Evolutionary conservation across 257 asterid species (phyloP).

Genomic region (Nicotiana knightiana): DNA sequence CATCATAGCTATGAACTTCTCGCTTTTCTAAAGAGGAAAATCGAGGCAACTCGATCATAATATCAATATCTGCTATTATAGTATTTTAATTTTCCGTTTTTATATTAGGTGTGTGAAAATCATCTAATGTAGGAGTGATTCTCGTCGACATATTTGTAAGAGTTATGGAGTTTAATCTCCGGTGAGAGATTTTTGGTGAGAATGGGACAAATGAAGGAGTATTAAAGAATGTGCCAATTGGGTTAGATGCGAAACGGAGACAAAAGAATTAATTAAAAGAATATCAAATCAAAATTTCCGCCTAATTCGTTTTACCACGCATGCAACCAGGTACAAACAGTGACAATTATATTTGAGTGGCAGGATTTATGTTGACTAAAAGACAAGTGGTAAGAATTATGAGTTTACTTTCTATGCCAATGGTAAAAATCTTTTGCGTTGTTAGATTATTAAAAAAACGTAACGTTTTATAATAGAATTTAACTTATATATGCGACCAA

Average conservation of each 20-base stretch:
- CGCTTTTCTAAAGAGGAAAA: neutral
- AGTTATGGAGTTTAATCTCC: neutral
- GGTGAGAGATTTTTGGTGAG: neutral
- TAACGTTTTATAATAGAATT: too few species aligned
- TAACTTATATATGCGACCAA: too few species aligned
- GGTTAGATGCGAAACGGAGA: neutral
- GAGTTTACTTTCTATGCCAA: neutral
- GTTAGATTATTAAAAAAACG: neutral
- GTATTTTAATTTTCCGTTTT: neutral
- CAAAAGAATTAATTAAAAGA: constrained; percentile 1
- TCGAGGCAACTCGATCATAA: neutral
- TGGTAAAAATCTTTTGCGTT: neutral
- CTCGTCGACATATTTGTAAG: neutral
- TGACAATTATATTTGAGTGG: neutral
- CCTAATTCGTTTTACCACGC: neutral
- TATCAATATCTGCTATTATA: neutral
- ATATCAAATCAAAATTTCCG: neutral
- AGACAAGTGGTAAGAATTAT: neutral
- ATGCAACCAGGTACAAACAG: neutral
- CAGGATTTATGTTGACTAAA: neutral
- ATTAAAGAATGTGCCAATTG: constrained; percentile 5
- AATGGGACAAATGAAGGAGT: neutral
- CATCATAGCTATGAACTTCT: neutral
- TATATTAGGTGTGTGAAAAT: neutral
- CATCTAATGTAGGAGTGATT: neutral